phyloP scores from a whole-genome alignment of 192 early-diverging fungal genomes.

The Rhizoclosmatium sp. region DNA sequence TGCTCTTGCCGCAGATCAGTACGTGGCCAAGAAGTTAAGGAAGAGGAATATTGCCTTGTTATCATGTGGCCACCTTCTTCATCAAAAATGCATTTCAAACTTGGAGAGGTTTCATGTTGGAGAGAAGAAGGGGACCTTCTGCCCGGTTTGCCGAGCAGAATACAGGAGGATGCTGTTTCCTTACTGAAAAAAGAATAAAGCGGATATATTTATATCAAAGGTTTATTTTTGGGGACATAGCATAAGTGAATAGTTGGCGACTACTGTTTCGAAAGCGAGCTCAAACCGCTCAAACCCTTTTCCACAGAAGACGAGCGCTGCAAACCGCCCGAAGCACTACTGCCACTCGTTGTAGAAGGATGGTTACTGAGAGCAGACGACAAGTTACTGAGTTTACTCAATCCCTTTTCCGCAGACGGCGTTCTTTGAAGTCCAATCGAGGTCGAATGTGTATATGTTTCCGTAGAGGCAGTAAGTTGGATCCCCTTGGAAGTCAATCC shows the following conservation, averaged over 20 bases:
- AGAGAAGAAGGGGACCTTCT: not conserved
- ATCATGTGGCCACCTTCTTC: constrained; percentile 29
- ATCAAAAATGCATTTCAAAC: constrained; percentile 24
- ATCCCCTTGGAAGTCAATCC: not conserved
- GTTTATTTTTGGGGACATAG: no score
- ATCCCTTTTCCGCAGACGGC: constrained; percentile 21
- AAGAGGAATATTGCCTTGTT: constrained; percentile 12
- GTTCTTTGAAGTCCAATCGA: constrained; percentile 29
- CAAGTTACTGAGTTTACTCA: constrained; percentile 23
- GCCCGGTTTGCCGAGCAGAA: not conserved
- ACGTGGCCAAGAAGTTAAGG: not conserved
- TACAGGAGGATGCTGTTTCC: not conserved
- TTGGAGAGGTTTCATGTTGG: constrained; percentile 16
- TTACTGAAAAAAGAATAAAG: not conserved
- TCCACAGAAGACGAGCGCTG: constrained; percentile 27
- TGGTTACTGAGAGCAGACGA: not conserved
- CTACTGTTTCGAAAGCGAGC: not conserved
- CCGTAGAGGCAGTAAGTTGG: not conserved
- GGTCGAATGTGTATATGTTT: constrained; percentile 7
- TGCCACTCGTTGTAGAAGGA: not conserved
- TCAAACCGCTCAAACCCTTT: constrained; percentile 26
- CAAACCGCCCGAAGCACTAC: constrained; percentile 9
- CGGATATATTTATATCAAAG: no score
- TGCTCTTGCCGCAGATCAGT: not conserved
- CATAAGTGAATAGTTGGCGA: not conserved